These are phyloP conservation scores for Neurospora sp. DNA, from an alignment of 495 filamentous ascomycete species.

Conservation along the genomic window DNA sequence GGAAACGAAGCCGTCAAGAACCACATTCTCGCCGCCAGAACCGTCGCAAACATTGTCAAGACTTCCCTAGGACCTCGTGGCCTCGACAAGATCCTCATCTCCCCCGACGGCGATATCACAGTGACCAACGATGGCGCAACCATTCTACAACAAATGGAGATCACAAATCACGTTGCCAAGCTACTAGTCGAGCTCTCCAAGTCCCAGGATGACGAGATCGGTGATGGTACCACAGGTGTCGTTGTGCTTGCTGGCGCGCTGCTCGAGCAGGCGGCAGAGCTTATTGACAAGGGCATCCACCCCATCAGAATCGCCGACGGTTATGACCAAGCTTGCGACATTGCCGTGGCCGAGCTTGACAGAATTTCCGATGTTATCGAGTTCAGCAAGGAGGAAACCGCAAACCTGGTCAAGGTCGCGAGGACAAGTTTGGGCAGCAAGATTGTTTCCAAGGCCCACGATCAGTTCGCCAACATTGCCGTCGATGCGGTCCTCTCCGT, in stretches of 20 bases:
- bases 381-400: constrained; percentile 66
- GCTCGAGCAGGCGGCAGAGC: constrained; percentile 91
- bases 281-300: constrained; percentile 99
- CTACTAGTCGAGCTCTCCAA: constrained; percentile 96
- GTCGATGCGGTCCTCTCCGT: constrained; percentile 95
- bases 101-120: constrained; percentile 96
- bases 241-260: constrained; percentile 93
- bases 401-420: constrained; percentile 85
- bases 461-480: constrained; percentile 95
- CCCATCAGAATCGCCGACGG: constrained; percentile 97
- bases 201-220: constrained; percentile 98
- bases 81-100: constrained; percentile 98
- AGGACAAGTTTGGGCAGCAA: constrained; percentile 96
- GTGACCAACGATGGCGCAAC: constrained; percentile 99
- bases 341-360: constrained; percentile 85
- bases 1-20: constrained; percentile 95
- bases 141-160: constrained; percentile 97
- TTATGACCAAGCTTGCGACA: constrained; percentile 94
- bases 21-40: constrained; percentile 92
- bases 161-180: constrained; percentile 96
- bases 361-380: constrained; percentile 83
- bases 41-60: constrained; percentile 94
- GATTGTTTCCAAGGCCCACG: constrained; percentile 98
- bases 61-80: constrained; percentile 92
- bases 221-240: constrained; percentile 96